Evolutionary conservation across 2,329 filamentous ascomycete species (phyloP).

Genomic region (Coleophoma eucalyptorum): DNA sequence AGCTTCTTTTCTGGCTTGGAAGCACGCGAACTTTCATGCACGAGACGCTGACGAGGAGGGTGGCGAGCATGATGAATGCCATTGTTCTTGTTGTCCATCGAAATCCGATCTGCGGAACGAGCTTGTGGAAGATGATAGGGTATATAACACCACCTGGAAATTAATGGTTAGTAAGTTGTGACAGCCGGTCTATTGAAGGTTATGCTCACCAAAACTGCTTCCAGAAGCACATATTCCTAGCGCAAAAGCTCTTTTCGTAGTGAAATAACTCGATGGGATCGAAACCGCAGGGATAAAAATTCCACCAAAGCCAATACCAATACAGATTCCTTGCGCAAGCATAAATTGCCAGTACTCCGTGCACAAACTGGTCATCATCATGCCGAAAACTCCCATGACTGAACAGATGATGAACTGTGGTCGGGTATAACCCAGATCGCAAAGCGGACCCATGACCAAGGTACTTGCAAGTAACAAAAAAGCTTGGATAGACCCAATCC

Average conservation of each 20-base stretch:
- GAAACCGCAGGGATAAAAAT: constrained; percentile 35
- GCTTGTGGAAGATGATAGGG: constrained; percentile 38
- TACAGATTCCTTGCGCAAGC: constrained; percentile 38
- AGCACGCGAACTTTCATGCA: constrained; percentile 41
- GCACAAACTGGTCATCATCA: constrained; percentile 59
- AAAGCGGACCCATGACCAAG: constrained; percentile 29
- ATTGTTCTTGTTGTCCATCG: constrained; percentile 50
- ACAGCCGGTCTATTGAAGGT: background rate
- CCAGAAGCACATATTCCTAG: constrained; percentile 38
- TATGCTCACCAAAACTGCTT: constrained; percentile 31
- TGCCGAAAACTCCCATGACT: constrained; percentile 40
- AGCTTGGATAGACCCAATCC: constrained; percentile 33
- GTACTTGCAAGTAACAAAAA: constrained; percentile 21
- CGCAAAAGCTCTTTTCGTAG: constrained; percentile 36
- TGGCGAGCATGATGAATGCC: constrained; percentile 44
- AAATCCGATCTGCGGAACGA: constrained; percentile 35
- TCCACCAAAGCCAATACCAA: constrained; percentile 34
- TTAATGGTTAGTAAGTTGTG: background rate
- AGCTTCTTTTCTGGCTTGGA: constrained; percentile 5
- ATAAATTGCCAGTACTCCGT: constrained; percentile 48
- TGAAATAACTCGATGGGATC: constrained; percentile 39
- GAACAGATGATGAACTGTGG: constrained; percentile 18
- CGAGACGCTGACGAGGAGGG: constrained; percentile 22
- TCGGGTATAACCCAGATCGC: constrained; percentile 32
- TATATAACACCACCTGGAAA: constrained; percentile 42